Percentiles rank a stretch among this genome's conserved stretches.
Conservation (phyloP, 345 rosid species). For the Hevea brasiliensis region DNA sequence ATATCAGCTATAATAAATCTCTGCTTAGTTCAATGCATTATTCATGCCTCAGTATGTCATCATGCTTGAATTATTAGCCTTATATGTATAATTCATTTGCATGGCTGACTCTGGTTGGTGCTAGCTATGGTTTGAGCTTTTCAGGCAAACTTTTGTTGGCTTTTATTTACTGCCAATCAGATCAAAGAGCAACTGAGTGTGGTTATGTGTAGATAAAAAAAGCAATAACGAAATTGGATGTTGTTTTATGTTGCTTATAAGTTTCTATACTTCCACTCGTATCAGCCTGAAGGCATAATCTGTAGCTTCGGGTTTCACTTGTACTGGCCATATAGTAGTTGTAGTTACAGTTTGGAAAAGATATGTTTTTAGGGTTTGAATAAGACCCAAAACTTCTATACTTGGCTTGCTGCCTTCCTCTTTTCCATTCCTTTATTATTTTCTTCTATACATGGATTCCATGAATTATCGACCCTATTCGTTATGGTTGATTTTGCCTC, state of each 20-base stretch:
- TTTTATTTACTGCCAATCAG: not conserved
- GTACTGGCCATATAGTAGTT: not conserved
- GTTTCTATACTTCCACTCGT: constrained; percentile 3
- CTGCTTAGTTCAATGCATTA: not conserved
- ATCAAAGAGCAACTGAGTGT: not conserved
- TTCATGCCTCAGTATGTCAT: not conserved
- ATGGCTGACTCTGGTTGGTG: not conserved
- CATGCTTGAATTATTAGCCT: not conserved
- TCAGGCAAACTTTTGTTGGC: not conserved
- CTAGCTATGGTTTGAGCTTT: not conserved
- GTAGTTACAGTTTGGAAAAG: not conserved
- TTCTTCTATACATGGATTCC: not conserved
- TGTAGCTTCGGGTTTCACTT: constrained; percentile 2
- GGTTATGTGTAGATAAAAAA: not conserved
- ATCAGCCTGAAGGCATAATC: not conserved
- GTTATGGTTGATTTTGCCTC: not conserved
- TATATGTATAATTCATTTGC: not conserved
- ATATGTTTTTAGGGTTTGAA: constrained; percentile 4
- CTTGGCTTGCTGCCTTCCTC: not conserved
- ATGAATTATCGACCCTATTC: not conserved
- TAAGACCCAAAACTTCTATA: not conserved
- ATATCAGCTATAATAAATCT: not conserved
- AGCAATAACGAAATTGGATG: not conserved
- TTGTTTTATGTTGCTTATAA: not conserved
- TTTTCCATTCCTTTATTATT: not conserved